Evolutionary conservation across 1,284 basidiomycete species (phyloP).

Genomic region (Malassezia cuniculi): DNA sequence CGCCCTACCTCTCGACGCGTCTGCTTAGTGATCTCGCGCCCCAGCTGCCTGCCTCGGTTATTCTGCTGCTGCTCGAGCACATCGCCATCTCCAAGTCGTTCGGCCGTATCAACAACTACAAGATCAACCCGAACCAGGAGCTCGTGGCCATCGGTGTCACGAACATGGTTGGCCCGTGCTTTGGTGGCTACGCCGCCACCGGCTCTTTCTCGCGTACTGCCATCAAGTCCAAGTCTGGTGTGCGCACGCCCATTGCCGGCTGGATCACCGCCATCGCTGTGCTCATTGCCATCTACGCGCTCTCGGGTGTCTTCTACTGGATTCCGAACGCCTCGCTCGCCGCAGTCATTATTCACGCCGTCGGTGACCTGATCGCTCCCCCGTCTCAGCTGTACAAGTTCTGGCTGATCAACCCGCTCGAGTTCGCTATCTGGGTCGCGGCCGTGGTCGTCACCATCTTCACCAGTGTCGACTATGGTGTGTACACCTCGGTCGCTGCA

Average conservation of each 20-base stretch:
- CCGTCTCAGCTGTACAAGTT: constrained; percentile 77
- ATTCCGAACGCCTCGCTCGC: constrained; percentile 57
- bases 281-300: constrained; percentile 81
- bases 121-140: constrained; percentile 94
- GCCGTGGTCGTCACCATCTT: constrained; percentile 68
- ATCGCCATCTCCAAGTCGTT: constrained; percentile 88
- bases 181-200: constrained; percentile 87
- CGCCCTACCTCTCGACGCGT: constrained; percentile 55
- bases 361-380: constrained; percentile 77
- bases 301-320: constrained; percentile 48
- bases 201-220: constrained; percentile 96
- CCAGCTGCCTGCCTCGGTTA: constrained; percentile 78
- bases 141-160: constrained; percentile 95
- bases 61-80: constrained; percentile 88
- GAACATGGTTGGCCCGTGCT: constrained; percentile 54
- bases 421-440: constrained; percentile 77
- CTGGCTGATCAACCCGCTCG: constrained; percentile 86
- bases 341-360: constrained; percentile 82
- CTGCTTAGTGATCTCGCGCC: constrained; percentile 61
- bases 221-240: constrained; percentile 87
- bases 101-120: constrained; percentile 88
- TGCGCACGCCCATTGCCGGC: constrained; percentile 83
- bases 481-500: constrained; percentile 73
- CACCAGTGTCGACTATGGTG: constrained; percentile 68
- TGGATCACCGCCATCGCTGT: constrained; percentile 76